Conservation (phyloP, 495 filamentous ascomycete species). For the Podospora pseudocomata region DNA sequence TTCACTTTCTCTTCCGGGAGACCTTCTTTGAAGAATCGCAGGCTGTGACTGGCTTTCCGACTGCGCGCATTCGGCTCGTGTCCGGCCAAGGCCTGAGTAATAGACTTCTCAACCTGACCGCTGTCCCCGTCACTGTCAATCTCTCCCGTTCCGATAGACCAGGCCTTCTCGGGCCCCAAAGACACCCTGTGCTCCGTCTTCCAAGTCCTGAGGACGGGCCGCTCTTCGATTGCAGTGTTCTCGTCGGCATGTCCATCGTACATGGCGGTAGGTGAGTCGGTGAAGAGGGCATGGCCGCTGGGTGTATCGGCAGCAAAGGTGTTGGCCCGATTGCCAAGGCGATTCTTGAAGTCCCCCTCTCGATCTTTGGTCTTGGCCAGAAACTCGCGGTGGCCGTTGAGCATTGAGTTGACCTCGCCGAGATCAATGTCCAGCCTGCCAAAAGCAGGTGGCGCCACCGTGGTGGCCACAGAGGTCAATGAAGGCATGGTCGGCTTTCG, state of each 20-base stretch:
- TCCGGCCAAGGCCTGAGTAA: constrained; percentile 74
- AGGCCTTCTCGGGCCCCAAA: constrained; percentile 50
- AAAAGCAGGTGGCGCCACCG: constrained; percentile 21
- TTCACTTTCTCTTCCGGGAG: constrained; percentile 55
- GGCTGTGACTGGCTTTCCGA: constrained; percentile 88
- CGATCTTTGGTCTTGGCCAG: constrained; percentile 32
- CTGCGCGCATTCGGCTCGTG: constrained; percentile 78
- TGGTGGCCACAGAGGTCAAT: constrained; percentile 21
- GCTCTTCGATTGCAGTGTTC: constrained; percentile 30
- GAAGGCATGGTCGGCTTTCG: constrained; percentile 24
- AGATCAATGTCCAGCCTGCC: constrained; percentile 31
- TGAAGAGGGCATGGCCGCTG: constrained; percentile 13
- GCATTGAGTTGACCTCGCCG: constrained; percentile 35
- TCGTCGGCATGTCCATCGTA: constrained; percentile 24
- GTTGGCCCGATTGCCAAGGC: constrained; percentile 6
- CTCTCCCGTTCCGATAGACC: constrained; percentile 52
- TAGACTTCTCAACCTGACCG: constrained; percentile 70
- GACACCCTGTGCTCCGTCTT: constrained; percentile 41
- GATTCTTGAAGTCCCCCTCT: not conserved
- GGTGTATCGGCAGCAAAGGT: constrained; percentile 17
- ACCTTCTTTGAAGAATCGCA: constrained; percentile 91
- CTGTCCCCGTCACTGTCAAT: constrained; percentile 37
- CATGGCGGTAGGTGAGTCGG: constrained; percentile 17
- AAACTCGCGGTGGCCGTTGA: constrained; percentile 36
- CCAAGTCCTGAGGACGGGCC: constrained; percentile 41